A percentile compares a stretch with the other conserved stretches of the same genome.
phyloP scores from a whole-genome alignment of 2,329 filamentous ascomycete species.

The Exophiala viscosa region DNA sequence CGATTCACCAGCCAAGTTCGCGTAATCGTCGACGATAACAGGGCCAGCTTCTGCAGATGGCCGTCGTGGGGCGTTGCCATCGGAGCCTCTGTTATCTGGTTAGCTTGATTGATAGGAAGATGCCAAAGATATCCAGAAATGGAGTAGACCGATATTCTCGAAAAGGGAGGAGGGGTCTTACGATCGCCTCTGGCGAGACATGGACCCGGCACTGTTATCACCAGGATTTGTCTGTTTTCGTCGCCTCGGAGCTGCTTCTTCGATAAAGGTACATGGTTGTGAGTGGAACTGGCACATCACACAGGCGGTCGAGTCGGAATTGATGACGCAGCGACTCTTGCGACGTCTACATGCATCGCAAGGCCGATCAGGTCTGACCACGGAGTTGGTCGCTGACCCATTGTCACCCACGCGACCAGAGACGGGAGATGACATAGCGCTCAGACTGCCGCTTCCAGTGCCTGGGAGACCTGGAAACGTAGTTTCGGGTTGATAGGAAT shows the following conservation, averaged over 20 bases:
- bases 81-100: slow-evolving; percentile 26
- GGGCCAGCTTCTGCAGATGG: slow-evolving; percentile 22
- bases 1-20: slow-evolving; percentile 23
- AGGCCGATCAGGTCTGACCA: slow-evolving; percentile 19
- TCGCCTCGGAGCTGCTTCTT: slow-evolving; percentile 26
- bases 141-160: slow-evolving; percentile 5
- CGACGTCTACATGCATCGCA: slow-evolving; percentile 28
- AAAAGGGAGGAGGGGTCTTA: slow-evolving; percentile 21
- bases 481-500: slow-evolving; percentile 13
- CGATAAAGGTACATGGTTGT: slow-evolving; percentile 28
- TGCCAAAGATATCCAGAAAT: background rate
- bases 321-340: slow-evolving; percentile 28
- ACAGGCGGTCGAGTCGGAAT: slow-evolving; percentile 16
- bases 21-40: slow-evolving; percentile 22
- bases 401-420: slow-evolving; percentile 11
- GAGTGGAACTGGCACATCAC: slow-evolving; percentile 27
- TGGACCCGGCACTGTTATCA: slow-evolving; percentile 11
- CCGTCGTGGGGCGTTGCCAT: slow-evolving; percentile 24
- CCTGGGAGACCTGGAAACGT: slow-evolving; percentile 5
- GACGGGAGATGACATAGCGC: slow-evolving; percentile 14
- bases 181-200: slow-evolving; percentile 24
- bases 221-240: slow-evolving; percentile 18
- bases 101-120: slow-evolving; percentile 22
- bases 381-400: slow-evolving; percentile 3
- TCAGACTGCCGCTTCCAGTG: slow-evolving; percentile 6